Conservation (phyloP, 2,329 filamentous ascomycete genomes). For the Monosporascus sp. region DNA sequence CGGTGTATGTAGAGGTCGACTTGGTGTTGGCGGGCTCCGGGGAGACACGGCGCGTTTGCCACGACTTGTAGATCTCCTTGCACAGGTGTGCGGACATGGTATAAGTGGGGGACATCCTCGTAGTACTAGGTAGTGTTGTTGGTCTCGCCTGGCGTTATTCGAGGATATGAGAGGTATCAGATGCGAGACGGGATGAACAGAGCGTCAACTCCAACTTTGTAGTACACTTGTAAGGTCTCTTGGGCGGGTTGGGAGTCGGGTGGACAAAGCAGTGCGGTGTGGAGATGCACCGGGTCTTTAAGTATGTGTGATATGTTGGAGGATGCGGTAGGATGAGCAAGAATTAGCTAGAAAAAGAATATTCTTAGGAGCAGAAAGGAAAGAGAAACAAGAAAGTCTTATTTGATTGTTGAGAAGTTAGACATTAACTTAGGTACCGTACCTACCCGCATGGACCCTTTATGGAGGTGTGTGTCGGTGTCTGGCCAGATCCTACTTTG, state of each 20-base stretch:
- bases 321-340: too few relatives aligned
- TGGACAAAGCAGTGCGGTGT: too few relatives aligned
- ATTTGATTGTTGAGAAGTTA: not conserved
- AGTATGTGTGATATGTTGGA: too few relatives aligned
- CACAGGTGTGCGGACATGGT: slow-evolving; percentile 58
- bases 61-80: slow-evolving; percentile 57
- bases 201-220: too few relatives aligned
- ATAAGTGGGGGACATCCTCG: slow-evolving; percentile 53
- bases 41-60: slow-evolving; percentile 43
- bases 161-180: not conserved
- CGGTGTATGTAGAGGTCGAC: slow-evolving; percentile 12
- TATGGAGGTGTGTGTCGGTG: too few relatives aligned
- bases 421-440: not conserved
- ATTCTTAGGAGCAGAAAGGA: too few relatives aligned
- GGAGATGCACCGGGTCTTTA: too few relatives aligned
- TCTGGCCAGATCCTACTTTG: not conserved
- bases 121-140: not conserved
- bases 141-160: not conserved
- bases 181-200: too few relatives aligned
- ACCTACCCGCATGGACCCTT: not conserved
- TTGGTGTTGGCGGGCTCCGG: slow-evolving; percentile 26
- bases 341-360: too few relatives aligned
- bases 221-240: too few relatives aligned
- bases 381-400: too few relatives aligned
- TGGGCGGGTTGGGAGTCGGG: too few relatives aligned